Conservation (phyloP, 2,329 filamentous ascomycete species). For the Trichophyton simii region DNA sequence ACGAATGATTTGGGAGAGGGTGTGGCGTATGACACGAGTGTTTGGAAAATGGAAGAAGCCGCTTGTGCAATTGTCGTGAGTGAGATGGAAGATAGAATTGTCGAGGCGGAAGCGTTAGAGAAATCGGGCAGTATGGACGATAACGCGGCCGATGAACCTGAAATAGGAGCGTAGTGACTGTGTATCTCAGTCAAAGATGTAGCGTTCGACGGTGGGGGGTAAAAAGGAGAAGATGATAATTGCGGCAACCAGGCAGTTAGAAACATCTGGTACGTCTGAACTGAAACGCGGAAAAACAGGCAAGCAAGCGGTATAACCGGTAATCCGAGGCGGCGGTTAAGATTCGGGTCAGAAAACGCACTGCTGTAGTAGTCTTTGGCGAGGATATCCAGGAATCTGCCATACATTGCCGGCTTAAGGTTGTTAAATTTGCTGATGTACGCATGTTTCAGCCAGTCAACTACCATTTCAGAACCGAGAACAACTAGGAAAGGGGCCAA, state of each 20-base stretch:
- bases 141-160: constrained; percentile 12
- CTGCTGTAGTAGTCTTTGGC: constrained; percentile 98
- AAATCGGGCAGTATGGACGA: constrained; percentile 16
- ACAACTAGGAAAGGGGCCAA: constrained; percentile 88
- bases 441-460: constrained; percentile 93
- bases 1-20: constrained; percentile 31
- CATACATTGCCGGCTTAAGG: constrained; percentile 79
- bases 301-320: constrained; percentile 88
- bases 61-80: constrained; percentile 16
- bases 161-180: constrained; percentile 33
- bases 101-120: constrained; percentile 1
- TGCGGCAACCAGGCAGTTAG: constrained; percentile 73
- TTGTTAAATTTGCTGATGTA: constrained; percentile 99
- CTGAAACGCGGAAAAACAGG: constrained; percentile 81
- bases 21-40: constrained; percentile 30
- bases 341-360: constrained; percentile 78
- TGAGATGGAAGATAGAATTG: background rate
- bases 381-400: constrained; percentile 78
- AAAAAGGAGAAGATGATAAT: constrained; percentile 20
- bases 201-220: constrained; percentile 35
- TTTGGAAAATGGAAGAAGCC: constrained; percentile 24
- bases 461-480: constrained; percentile 88
- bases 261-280: constrained; percentile 98
- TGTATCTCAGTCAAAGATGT: constrained; percentile 34
- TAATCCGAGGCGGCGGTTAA: constrained; percentile 78